phyloP scores from a whole-genome alignment of 495 filamentous ascomycete species.

The Collariella sp. region DNA sequence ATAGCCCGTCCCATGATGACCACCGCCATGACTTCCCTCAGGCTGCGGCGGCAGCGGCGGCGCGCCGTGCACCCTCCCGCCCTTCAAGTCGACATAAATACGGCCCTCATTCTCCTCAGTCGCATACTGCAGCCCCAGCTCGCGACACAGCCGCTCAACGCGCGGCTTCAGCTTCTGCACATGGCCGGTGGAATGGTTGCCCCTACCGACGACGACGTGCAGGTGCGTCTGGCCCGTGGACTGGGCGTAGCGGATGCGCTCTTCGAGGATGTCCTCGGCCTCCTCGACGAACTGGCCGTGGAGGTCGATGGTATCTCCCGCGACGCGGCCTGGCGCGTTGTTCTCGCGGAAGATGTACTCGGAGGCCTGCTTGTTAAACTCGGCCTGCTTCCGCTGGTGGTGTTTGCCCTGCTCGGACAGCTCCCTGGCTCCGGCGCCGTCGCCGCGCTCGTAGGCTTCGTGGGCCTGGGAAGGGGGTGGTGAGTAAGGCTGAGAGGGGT shows the following conservation, averaged over 20 bases:
- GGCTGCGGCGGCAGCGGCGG: slow-evolving; percentile 44
- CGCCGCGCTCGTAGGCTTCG: slow-evolving; percentile 69
- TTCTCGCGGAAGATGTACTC: slow-evolving; percentile 94
- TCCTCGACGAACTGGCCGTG: slow-evolving; percentile 92
- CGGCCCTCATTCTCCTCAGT: slow-evolving; percentile 83
- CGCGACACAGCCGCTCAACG: slow-evolving; percentile 75
- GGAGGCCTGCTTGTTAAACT: slow-evolving; percentile 80
- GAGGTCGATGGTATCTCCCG: slow-evolving; percentile 79
- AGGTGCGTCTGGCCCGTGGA: slow-evolving; percentile 65
- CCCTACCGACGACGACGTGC: slow-evolving; percentile 76
- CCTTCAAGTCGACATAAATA: slow-evolving; percentile 52
- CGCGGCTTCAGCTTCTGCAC: slow-evolving; percentile 87
- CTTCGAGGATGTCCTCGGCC: slow-evolving; percentile 79
- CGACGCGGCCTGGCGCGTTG: slow-evolving; percentile 62
- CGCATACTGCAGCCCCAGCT: slow-evolving; percentile 69
- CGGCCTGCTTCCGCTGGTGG: slow-evolving; percentile 68
- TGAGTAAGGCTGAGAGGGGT: too few species aligned
- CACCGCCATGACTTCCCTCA: slow-evolving; percentile 29
- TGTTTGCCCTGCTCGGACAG: slow-evolving; percentile 76
- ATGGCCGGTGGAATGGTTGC: slow-evolving; percentile 71
- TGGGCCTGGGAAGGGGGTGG: slow-evolving; percentile 46
- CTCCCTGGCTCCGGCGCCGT: slow-evolving; percentile 69
- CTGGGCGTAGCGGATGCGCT: slow-evolving; percentile 67
- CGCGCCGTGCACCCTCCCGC: slow-evolving; percentile 31
- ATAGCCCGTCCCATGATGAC: slow-evolving; percentile 5